Evolutionary conservation across 2,329 filamentous ascomycete genomes (phyloP).

Genomic region (Bisporella sp.): DNA sequence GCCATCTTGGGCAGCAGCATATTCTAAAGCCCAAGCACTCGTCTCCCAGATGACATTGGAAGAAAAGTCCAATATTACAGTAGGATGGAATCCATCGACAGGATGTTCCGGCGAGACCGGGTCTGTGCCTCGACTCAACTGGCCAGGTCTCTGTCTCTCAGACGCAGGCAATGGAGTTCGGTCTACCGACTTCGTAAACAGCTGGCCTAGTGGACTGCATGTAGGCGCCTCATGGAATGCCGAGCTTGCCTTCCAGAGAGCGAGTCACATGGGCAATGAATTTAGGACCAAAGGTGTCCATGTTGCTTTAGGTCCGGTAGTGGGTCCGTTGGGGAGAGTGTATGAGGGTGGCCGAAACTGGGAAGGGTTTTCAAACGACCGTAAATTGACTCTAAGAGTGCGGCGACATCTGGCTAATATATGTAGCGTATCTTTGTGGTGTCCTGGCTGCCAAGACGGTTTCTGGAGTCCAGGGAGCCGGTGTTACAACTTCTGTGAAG

Average conservation of each 20-base stretch:
- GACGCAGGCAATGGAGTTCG: constrained; percentile 64
- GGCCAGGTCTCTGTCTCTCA: constrained; percentile 57
- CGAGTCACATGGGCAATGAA: constrained; percentile 64
- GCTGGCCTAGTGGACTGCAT: constrained; percentile 17
- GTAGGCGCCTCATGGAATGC: constrained; percentile 49
- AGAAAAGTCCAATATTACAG: constrained; percentile 32
- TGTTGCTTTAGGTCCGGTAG: constrained; percentile 55
- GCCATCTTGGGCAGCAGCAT: constrained; percentile 55
- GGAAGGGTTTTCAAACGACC: constrained; percentile 40
- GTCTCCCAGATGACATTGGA: constrained; percentile 44
- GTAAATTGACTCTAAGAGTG: constrained; percentile 5
- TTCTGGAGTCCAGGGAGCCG: constrained; percentile 16
- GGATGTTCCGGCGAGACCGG: constrained; percentile 31
- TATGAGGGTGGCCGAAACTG: constrained; percentile 65
- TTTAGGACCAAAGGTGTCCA: constrained; percentile 68
- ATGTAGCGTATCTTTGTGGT: constrained; percentile 57
- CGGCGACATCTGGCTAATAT: not conserved
- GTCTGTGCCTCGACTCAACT: constrained; percentile 46
- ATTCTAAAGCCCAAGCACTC: constrained; percentile 58
- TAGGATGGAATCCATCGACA: constrained; percentile 41
- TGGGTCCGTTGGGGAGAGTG: constrained; percentile 62
- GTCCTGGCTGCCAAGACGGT: constrained; percentile 18
- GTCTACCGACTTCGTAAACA: constrained; percentile 44
- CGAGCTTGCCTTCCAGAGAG: constrained; percentile 57
- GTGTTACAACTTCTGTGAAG: constrained; percentile 21